Percentiles rank a stretch among this genome's conserved stretches.
phyloP scores from a whole-genome alignment of 192 early-diverging fungal species.

The Entomortierella parvispora region DNA sequence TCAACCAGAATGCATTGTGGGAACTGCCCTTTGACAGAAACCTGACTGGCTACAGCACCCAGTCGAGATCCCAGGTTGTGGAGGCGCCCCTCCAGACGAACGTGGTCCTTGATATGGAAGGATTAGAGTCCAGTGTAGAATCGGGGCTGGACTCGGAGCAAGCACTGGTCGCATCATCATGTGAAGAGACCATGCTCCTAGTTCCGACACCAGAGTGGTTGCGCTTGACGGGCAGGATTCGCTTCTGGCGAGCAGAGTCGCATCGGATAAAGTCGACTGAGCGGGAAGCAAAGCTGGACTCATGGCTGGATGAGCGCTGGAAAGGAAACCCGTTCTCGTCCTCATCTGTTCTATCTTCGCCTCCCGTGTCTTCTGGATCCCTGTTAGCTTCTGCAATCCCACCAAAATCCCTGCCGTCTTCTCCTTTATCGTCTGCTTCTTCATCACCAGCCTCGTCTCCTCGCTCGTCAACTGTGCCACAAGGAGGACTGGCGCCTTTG shows the following conservation, averaged over 20 bases:
- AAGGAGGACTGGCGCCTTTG: not conserved
- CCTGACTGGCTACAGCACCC: constrained; percentile 36
- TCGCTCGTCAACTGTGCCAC: not conserved
- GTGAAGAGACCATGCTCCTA: constrained; percentile 34
- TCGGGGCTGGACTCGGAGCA: not conserved
- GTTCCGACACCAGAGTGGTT: constrained; percentile 34
- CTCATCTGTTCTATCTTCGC: constrained; percentile 3
- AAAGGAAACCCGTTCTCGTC: not conserved
- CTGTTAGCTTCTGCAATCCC: constrained; percentile 2
- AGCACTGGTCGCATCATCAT: constrained; percentile 1
- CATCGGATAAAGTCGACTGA: constrained; percentile 31
- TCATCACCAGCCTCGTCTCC: not conserved
- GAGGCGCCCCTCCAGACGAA: constrained; percentile 14
- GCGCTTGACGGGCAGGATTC: constrained; percentile 25
- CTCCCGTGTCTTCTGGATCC: constrained; percentile 22
- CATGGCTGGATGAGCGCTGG: constrained; percentile 31
- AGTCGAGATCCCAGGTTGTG: constrained; percentile 20
- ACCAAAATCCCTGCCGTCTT: constrained; percentile 3
- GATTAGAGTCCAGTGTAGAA: not conserved
- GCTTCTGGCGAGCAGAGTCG: constrained; percentile 44
- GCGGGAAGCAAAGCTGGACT: constrained; percentile 24
- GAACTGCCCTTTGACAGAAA: constrained; percentile 42
- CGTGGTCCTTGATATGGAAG: constrained; percentile 39
- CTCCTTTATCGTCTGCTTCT: not conserved
- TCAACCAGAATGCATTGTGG: constrained; percentile 11